Conservation (phyloP, 495 filamentous ascomycete species). For the Penicillium canariense region DNA sequence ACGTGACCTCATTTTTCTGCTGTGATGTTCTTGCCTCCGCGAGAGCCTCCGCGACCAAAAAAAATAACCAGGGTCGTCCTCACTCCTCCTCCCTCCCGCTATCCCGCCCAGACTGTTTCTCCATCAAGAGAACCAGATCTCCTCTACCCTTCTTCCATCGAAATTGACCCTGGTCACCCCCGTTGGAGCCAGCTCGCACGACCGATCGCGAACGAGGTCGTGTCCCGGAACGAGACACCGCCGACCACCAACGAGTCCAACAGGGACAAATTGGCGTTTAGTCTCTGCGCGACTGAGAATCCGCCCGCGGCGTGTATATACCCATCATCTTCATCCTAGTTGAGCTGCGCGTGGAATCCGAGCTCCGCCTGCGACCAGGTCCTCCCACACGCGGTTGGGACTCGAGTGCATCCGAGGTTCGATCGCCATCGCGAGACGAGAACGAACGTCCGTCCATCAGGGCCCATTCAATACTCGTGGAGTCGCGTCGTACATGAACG, state of each 20-base stretch:
- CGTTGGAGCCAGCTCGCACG: constrained; percentile 17
- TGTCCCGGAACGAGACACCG: constrained; percentile 21
- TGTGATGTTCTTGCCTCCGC: constrained; percentile 12
- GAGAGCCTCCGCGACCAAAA: constrained; percentile 15
- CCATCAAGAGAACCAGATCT: constrained; percentile 1
- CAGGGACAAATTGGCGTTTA: constrained; percentile 13
- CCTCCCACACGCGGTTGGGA: background rate
- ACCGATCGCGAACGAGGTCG: constrained; percentile 23
- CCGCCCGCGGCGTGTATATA: background rate
- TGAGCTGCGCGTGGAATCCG: background rate
- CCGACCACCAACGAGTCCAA: background rate
- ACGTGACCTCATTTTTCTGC: constrained; percentile 17
- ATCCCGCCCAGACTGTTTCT: constrained; percentile 1
- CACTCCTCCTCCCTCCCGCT: background rate
- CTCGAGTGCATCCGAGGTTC: background rate
- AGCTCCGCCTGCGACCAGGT: constrained; percentile 4
- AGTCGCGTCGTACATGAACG: background rate
- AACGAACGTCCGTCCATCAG: background rate
- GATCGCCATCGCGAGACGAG: background rate
- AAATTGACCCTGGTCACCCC: constrained; percentile 4
- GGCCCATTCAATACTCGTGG: background rate
- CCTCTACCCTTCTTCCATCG: background rate
- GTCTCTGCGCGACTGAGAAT: background rate
- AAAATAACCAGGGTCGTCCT: constrained; percentile 12
- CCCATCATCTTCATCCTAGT: background rate